A percentile compares a stretch with the other conserved stretches of the same genome.
Evolutionary conservation across 495 filamentous ascomycete genomes (phyloP).

Genomic region (Barbatosphaeria neglecta): DNA sequence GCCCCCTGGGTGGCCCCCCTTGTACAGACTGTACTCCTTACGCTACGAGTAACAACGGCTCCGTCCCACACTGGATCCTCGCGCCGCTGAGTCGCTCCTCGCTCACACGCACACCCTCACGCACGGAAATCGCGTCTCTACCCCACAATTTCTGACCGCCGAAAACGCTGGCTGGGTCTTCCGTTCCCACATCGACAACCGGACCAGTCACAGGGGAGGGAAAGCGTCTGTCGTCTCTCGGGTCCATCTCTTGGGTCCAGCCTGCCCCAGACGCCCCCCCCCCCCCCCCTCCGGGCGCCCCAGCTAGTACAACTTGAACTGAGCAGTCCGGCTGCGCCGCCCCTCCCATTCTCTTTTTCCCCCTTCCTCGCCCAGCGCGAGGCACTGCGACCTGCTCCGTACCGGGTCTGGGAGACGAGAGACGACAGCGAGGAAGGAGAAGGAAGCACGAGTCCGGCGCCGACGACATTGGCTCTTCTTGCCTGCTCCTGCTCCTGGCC

Average conservation of each 20-base stretch:
- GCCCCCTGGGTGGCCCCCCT: too few relatives aligned
- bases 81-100: too few relatives aligned
- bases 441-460: too few relatives aligned
- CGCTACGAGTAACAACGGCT: too few relatives aligned
- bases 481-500: not conserved
- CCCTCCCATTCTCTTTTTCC: not conserved
- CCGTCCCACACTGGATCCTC: not conserved
- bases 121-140: not conserved
- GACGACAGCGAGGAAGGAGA: too few relatives aligned
- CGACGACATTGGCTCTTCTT: too few relatives aligned
- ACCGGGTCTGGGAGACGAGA: not conserved
- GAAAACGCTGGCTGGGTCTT: not conserved
- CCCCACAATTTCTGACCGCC: conserved; percentile 1
- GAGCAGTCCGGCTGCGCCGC: not conserved
- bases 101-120: not conserved
- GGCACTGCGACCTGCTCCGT: not conserved
- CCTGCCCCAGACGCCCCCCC: not conserved
- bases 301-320: too few relatives aligned
- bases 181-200: not conserved
- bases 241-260: not conserved
- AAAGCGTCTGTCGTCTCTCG: not conserved
- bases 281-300: not conserved
- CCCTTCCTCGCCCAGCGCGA: not conserved
- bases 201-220: not conserved
- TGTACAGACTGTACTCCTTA: too few relatives aligned